Conservation (phyloP, 2,329 filamentous ascomycete species). For the Periglandula ipomoeae region DNA sequence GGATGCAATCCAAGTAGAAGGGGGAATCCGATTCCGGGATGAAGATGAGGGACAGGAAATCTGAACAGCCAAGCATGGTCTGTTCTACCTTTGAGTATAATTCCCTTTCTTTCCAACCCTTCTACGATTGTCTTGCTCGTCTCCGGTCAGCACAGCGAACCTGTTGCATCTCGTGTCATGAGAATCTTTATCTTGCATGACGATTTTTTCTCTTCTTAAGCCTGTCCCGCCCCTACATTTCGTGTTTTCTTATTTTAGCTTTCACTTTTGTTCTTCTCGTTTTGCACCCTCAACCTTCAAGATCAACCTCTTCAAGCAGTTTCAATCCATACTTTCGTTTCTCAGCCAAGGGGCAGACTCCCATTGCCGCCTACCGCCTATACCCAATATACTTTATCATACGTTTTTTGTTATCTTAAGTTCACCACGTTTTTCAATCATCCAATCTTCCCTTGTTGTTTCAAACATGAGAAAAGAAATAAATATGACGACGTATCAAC, state of each 20-base stretch:
- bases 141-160: not conserved
- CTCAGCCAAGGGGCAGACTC: not conserved
- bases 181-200: too few species aligned
- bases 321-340: not conserved
- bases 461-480: not conserved
- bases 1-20: conserved; percentile 60
- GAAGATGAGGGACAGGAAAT: conserved; percentile 50
- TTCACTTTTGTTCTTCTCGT: too few species aligned
- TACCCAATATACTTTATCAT: not conserved
- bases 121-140: not conserved
- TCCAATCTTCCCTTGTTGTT: not conserved
- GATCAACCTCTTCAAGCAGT: too few species aligned
- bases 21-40: conserved; percentile 49
- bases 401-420: not conserved
- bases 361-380: not conserved
- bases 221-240: not conserved
- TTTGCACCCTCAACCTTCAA: too few species aligned
- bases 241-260: not conserved
- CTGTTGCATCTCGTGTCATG: too few species aligned
- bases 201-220: not conserved
- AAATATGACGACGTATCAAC: not conserved
- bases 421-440: not conserved
- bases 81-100: not conserved
- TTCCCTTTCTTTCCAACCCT: not conserved
- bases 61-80: conserved; percentile 9